phyloP scores from a whole-genome alignment of 1,139 yeast genomes.

The Maudiozyma humilis region DNA sequence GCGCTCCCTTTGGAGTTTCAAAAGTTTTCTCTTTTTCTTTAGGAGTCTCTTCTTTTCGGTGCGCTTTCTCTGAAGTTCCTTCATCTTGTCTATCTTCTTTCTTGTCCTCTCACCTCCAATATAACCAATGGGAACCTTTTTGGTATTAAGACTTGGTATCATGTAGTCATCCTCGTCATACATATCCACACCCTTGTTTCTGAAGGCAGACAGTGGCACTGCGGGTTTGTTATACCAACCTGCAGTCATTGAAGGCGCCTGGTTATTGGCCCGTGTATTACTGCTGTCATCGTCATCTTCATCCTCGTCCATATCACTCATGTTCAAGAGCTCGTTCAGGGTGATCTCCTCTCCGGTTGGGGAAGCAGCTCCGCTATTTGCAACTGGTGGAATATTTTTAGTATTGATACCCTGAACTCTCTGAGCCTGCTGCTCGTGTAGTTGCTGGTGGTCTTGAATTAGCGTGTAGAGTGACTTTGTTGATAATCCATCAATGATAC shows the following conservation, averaged over 20 bases:
- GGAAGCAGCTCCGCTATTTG: constrained; percentile 17
- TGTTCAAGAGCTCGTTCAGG: constrained; percentile 76
- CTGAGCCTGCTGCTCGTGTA: constrained; percentile 21
- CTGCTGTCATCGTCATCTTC: constrained; percentile 39
- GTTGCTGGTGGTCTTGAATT: constrained; percentile 27
- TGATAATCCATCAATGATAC: constrained; percentile 87
- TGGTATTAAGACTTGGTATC: constrained; percentile 26
- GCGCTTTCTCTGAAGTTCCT: constrained; percentile 29
- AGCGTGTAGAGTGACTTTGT: constrained; percentile 62
- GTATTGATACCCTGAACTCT: constrained; percentile 15
- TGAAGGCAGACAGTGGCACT: constrained; percentile 81
- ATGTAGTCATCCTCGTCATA: constrained; percentile 31
- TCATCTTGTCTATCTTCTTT: constrained; percentile 30
- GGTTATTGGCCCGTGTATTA: constrained; percentile 13
- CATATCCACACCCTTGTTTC: constrained; percentile 55
- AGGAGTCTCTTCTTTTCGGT: constrained; percentile 26
- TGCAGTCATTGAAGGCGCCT: constrained; percentile 12
- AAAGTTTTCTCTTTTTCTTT: constrained; percentile 28
- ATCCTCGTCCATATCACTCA: constrained; percentile 79
- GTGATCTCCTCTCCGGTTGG: constrained; percentile 50
- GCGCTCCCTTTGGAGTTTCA: constrained; percentile 25
- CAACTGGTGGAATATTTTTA: constrained; percentile 16
- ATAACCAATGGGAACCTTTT: constrained; percentile 32
- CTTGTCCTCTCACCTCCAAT: constrained; percentile 31
- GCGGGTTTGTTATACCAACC: constrained; percentile 42